phyloP scores from a whole-genome alignment of 2,329 filamentous ascomycete genomes.

The Diaporthe humulicola region DNA sequence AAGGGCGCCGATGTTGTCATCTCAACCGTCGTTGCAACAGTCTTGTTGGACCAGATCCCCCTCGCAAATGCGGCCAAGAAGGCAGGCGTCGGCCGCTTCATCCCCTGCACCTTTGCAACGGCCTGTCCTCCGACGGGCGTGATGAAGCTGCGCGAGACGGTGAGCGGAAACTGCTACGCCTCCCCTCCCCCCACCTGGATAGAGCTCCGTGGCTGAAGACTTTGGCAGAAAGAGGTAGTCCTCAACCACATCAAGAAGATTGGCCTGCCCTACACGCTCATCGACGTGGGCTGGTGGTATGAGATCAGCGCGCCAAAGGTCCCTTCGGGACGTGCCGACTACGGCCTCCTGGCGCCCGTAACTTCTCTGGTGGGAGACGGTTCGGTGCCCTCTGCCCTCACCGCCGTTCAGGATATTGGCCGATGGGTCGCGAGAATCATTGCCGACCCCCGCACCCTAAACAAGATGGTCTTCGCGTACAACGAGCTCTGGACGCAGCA shows the following conservation, averaged over 20 bases:
- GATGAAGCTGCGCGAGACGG: constrained; percentile 37
- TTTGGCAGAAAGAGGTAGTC: constrained; percentile 62
- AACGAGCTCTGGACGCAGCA: constrained; percentile 60
- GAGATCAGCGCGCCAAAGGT: constrained; percentile 54
- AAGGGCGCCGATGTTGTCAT: constrained; percentile 60
- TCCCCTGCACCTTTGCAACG: constrained; percentile 46
- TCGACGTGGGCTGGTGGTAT: constrained; percentile 73
- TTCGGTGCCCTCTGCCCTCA: constrained; percentile 56
- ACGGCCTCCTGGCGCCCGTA: constrained; percentile 52
- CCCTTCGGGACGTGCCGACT: constrained; percentile 55
- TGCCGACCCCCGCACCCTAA: constrained; percentile 64
- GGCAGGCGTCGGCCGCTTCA: constrained; percentile 64
- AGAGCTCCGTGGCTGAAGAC: not conserved
- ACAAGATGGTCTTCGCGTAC: constrained; percentile 64
- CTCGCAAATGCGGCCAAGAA: constrained; percentile 62
- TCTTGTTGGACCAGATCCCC: constrained; percentile 57
- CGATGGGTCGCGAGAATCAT: constrained; percentile 65
- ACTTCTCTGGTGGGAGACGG: constrained; percentile 60
- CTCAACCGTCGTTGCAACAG: constrained; percentile 52
- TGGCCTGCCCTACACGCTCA: constrained; percentile 66
- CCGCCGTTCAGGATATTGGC: constrained; percentile 66
- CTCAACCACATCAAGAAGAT: constrained; percentile 62
- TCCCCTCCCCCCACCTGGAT: no score
- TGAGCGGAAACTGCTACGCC: not conserved
- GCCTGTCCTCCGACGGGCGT: constrained; percentile 37